Evolutionary conservation across 2,329 filamentous ascomycete species (phyloP), one percentile per base, ranked within the genome.

Genomic region (Neofusicoccum umdonicola): DNA sequence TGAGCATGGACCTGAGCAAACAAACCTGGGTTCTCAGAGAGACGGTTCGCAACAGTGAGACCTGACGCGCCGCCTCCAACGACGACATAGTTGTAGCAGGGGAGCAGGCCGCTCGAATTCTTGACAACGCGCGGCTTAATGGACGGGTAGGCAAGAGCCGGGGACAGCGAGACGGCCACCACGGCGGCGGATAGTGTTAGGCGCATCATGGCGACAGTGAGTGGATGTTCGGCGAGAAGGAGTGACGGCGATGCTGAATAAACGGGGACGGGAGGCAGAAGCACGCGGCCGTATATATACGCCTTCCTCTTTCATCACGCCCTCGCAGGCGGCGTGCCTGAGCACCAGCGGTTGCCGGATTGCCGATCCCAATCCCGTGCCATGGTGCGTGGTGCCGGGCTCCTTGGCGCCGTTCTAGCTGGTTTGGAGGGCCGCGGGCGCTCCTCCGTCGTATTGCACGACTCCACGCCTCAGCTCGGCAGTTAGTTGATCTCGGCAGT

Each of bases 1-100:
- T 11, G 11, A 34, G 15, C 11, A 7, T 27, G 7, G 3, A 15
- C 12, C 4, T 27, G 3, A 3, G 19, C 15, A 27, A 3, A 45
- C 54, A 45, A 35, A 58, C 54, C 54, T 45, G 68, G 60, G 37
- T 56, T 39, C 48, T 73, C 72, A 31, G 74, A 69, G 6, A 79
- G 68, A 27, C 68, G 67, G 47, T 66, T 65, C n/a, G 67, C 68
- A n/a, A 66, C 65, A 2, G 66, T 63, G 22, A 69, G 57, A 3
- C 68, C 67, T 4, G 67, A 65, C 8, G 65, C 63, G n/a, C 68
- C 68, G 37, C 68, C 68, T n/a, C 68, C 68, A 35, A 68, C 41
- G 11, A 69, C 19, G 50, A 65, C 51, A 27, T 60, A 65, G 17
- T 65, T 35, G 27, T 58, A 58, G 41, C 39, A 58, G 11, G 54